Base-by-base conservation (phyloP, 805 yeast species). In the Candida nitratophila region DNA sequence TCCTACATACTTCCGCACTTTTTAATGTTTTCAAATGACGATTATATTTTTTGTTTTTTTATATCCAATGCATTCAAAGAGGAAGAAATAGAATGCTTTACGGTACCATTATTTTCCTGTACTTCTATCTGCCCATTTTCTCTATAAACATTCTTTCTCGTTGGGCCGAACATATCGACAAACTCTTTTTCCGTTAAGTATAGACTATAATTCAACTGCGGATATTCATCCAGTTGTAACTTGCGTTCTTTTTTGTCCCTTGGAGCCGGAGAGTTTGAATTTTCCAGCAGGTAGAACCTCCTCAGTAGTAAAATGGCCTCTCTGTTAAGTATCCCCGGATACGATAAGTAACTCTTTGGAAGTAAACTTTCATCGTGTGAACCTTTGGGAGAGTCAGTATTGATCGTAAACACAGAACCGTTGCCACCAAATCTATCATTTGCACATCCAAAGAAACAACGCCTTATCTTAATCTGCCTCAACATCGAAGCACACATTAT, bases 391-490 rank as follows among this genome's bases (percentile, higher is more conserved):
- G 45, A 43, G 44, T 79, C 85, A 3, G 60, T 54, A 51, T 82
- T 76, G 1, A 87, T 71, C 11, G 71, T 64, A 26, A 88, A 62
- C 2, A 91, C 93, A 0, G 95, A 82, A 0, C 98, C 98, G 60
- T 90, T 90, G 0, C 99, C 98, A 0, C 99, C 99, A 65, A 93
- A 93, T 39, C 98, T 65, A 49, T 91, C 98, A 60, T 93, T 93
- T 0, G 88, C 93, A 56, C 96, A 90, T 0, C 99, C 98, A 56
- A 87, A 93, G 39, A 81, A 80, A 1, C 91, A 96, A 35, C 70
- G 68, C 27, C 77, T 64, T 11, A 93, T 78, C 1, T 84, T 83
- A 39, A 90, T 60, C 53, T 93, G 99, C 46, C 90, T 73, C 35
- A 93, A 64, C 2, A 96, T 89, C 35, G 93, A 80, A 0, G 96